Evolutionary conservation across 1,139 yeast genomes (phyloP).

Genomic region (Ogataea hybrid): DNA sequence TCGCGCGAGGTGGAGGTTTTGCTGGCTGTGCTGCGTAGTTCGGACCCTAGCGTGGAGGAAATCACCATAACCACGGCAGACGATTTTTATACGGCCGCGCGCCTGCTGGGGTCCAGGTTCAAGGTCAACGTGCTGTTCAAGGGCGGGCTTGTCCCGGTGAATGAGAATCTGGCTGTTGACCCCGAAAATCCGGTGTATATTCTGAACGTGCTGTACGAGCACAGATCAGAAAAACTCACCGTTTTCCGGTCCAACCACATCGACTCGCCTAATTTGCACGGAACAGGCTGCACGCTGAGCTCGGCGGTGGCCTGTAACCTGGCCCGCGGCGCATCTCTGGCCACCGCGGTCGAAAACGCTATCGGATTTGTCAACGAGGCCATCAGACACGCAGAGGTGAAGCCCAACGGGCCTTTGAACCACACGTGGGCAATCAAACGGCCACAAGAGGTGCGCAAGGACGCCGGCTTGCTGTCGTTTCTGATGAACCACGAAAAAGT

Average conservation of each 20-base stretch:
- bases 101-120: constrained; percentile 14
- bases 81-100: constrained; percentile 14
- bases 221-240: constrained; percentile 37
- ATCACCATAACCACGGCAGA: constrained; percentile 9
- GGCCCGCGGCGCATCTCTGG: constrained; percentile 50
- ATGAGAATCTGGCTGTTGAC: constrained; percentile 26
- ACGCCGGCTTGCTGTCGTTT: constrained; percentile 45
- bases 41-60: constrained; percentile 7
- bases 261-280: constrained; percentile 65
- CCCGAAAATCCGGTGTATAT: constrained; percentile 33
- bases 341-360: constrained; percentile 51
- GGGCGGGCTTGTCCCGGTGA: constrained; percentile 78
- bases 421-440: constrained; percentile 36
- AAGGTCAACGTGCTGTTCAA: constrained; percentile 51
- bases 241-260: constrained; percentile 51
- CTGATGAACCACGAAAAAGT: constrained; percentile 58
- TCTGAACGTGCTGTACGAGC: constrained; percentile 61
- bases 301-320: constrained; percentile 77
- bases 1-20: constrained; percentile 54
- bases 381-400: constrained; percentile 39
- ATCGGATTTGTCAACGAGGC: constrained; percentile 69
- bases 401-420: constrained; percentile 65
- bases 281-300: constrained; percentile 89
- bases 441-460: constrained; percentile 36
- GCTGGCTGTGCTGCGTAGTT: constrained; percentile 33